Evolutionary conservation across 192 early-diverging fungal species (phyloP), one percentile per base, ranked within the genome.

Genomic region (Lunasporangiospora selenospora): DNA sequence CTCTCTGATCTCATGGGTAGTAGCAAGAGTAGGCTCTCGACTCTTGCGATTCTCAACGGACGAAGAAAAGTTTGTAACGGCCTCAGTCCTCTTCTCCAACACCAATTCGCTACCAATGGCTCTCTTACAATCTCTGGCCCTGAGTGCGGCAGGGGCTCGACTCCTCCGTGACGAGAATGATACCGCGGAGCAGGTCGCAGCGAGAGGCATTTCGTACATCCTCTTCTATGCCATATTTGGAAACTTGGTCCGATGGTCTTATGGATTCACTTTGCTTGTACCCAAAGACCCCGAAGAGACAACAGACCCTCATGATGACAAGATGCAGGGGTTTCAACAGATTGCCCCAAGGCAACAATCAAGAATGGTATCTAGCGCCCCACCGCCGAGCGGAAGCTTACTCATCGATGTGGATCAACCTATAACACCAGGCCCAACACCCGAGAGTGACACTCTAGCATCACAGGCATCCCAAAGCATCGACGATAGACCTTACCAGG

Each of bases 201-300:
- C 82, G 2, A 84, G 90, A 49, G 89, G 88, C 3, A 84, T 92
- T 10, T 87, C 88, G 2, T 94, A 92, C 40, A 89, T 89, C n/a
- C 70, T 94, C 36, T 90, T 94, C 34, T 91, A 87, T 67, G 88
- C 87, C 33, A 85, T 90, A 33, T 87, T 94, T 43, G 86, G 85
- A 40, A 92, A 93, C 53, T 80, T 93, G 21, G 44, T 89, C 50
- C 81, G 89, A n/a, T 93, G 90, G 90, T 90, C 88, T 24, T 87
- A 90, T 58, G 90, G 92, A 52, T 89, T 86, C 29, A 77, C 77
- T 15, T 62, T 89, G 23, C 65, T 92, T 58, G 80, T 82, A 44
- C 41, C 63, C 67, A 53, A 50, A 33, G 39, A 50, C 54, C n/a
- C 61, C 60, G 18, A 67, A 18, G 53, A 48, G 34, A 58, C 64